Base-by-base conservation (phyloP, 2,329 filamentous ascomycete genomes). In the Fusarium piperis region DNA sequence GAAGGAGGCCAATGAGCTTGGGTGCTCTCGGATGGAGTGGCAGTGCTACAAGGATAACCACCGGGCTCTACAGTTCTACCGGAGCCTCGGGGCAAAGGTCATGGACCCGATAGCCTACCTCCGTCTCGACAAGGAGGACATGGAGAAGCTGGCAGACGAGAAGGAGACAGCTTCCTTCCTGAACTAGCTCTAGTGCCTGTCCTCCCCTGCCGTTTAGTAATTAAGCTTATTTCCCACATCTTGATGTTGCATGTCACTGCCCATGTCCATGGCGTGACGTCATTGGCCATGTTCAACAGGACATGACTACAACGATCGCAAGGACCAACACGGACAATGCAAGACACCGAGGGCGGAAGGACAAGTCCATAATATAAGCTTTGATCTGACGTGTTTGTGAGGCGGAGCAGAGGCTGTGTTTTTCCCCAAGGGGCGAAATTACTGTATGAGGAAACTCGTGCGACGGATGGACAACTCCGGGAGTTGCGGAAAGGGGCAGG, bases 321-420 rank as follows among this genome's bases (percentile, higher is more conserved):
- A 28, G 46, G 46, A 18, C 16, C 44, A 30, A 26, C 10, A 44
- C 32, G 32, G 51, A 53, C 18, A 53, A 30, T 35, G 16, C 30
- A 35, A 53, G 15, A 53, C 15, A 16, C 51, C 51, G 51, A 53
- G 15, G 30, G 32, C 51, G 30, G 51, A 26, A 53, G 30, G 15
- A 16, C 12, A 53, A 53, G 48, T 20, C 30, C 51, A 53, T 35
- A 53, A 53, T 35, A 53, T 30, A 57, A 39, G 52, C 32, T 39
- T 57, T 48, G 23, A 46, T 33, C 55, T 64, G 68, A 70, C 68
- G 36, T 62, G 48, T 64, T 30, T 26, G 41, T 36, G 53, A 46
- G 62, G 67, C 48, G 36, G 39, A 53, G 59, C 46, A 53, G 51
- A 53, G 51, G 51, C 51, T 35, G 51, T 23, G 32, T 23, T 35